Evolutionary conservation across 169 alveolate genomes (phyloP).

Genomic region (Plasmodium inui): DNA sequence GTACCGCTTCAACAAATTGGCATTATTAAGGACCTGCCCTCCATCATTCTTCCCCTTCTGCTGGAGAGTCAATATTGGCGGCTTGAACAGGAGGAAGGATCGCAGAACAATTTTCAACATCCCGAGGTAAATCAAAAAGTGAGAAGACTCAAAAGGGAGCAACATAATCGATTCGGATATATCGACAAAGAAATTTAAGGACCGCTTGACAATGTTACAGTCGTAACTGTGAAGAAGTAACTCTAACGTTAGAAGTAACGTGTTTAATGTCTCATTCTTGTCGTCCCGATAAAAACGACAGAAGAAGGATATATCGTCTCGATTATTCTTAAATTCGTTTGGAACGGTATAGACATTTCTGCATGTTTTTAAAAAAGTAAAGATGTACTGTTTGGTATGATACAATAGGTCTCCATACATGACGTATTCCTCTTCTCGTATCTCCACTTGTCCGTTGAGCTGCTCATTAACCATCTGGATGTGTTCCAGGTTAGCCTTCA

Average conservation of each 20-base stretch:
- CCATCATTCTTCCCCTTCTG: neutral
- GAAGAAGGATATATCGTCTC: neutral
- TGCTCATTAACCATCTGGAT: constrained; percentile 21
- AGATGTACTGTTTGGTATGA: constrained; percentile 9
- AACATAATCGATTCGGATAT: constrained; percentile 18
- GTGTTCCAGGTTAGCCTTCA: constrained; percentile 18
- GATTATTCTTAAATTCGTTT: constrained; percentile 18
- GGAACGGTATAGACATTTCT: constrained; percentile 35
- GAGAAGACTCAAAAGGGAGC: constrained; percentile 25
- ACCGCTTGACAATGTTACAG: constrained; percentile 15
- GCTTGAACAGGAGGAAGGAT: constrained; percentile 25
- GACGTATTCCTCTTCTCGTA: constrained; percentile 43
- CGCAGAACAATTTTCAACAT: constrained; percentile 13
- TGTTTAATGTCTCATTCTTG: neutral
- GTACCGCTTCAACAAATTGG: neutral
- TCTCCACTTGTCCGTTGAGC: neutral
- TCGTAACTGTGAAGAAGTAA: constrained; percentile 28
- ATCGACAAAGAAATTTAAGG: constrained; percentile 19
- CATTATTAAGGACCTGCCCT: neutral
- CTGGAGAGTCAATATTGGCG: constrained; percentile 4
- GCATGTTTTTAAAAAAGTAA: constrained; percentile 54
- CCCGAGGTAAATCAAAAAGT: neutral
- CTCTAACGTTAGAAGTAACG: neutral
- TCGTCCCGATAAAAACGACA: constrained; percentile 1
- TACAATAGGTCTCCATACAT: constrained; percentile 43